Evolutionary conservation across 1,139 yeast species (phyloP).

Genomic region (Saccharomyces hybrid): DNA sequence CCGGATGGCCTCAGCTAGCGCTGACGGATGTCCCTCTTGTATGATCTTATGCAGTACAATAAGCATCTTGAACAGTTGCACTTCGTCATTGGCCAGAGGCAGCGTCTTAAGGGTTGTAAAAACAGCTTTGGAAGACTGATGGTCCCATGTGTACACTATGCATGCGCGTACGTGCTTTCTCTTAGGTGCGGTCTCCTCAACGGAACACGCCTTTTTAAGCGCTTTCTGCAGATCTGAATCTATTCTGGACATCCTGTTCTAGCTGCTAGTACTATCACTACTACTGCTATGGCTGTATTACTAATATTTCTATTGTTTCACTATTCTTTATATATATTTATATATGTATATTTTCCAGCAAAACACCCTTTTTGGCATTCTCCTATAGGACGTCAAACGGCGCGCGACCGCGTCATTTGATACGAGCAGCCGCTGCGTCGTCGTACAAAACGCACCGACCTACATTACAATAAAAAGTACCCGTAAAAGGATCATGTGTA

Average conservation of each 20-base stretch:
- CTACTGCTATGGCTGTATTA: neutral
- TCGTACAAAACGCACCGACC: neutral
- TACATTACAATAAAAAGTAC: neutral
- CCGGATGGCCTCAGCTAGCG: slow-evolving; percentile 72
- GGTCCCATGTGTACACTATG: slow-evolving; percentile 95
- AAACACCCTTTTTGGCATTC: neutral
- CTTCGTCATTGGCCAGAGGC: slow-evolving; percentile 75
- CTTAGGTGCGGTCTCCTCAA: slow-evolving; percentile 89
- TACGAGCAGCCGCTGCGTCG: neutral
- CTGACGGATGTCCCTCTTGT: slow-evolving; percentile 91
- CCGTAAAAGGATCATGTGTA: neutral
- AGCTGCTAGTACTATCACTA: neutral
- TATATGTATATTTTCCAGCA: neutral
- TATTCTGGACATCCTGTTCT: slow-evolving; percentile 21
- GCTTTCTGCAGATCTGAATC: slow-evolving; percentile 54
- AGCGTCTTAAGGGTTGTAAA: slow-evolving; percentile 76
- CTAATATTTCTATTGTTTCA: neutral
- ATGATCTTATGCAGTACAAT: slow-evolving; percentile 86
- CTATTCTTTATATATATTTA: neutral
- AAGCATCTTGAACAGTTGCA: slow-evolving; percentile 81
- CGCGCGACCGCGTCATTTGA: neutral
- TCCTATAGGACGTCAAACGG: neutral
- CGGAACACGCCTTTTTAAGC: slow-evolving; percentile 78
- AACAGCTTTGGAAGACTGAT: slow-evolving; percentile 65
- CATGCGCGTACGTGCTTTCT: slow-evolving; percentile 92